Conservation (phyloP, 805 yeast species). For the Lachancea dasiensis region DNA sequence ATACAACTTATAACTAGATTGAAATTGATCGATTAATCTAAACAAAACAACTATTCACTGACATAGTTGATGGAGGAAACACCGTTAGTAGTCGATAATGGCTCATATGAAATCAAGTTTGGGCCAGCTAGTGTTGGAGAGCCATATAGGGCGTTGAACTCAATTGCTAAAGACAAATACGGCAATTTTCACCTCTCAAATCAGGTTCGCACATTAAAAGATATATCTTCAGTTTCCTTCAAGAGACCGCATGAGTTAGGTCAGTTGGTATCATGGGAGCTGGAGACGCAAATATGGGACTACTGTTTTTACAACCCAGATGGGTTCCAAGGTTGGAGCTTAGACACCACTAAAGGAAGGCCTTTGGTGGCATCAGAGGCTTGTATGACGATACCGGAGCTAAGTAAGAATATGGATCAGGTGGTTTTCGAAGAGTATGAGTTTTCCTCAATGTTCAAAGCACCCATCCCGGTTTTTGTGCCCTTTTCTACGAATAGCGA, state of each 20-base stretch:
- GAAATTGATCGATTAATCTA: no score
- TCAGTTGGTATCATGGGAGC: constrained; percentile 85
- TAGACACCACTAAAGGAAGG: constrained; percentile 40
- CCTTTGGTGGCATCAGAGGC: constrained; percentile 72
- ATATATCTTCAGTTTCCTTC: constrained; percentile 66
- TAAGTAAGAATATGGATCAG: constrained; percentile 83
- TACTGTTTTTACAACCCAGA: constrained; percentile 49
- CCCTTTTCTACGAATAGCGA: constrained; percentile 48
- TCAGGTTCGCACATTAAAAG: constrained; percentile 55
- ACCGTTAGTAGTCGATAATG: constrained; percentile 74
- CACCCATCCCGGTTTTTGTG: constrained; percentile 52
- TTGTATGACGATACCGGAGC: constrained; percentile 73
- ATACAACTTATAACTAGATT: no score
- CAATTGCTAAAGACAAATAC: constrained; percentile 69
- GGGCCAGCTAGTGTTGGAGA: constrained; percentile 40
- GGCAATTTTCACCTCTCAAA: constrained; percentile 70
- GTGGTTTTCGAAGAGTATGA: constrained; percentile 92
- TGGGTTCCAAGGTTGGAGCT: constrained; percentile 29
- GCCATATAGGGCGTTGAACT: constrained; percentile 57
- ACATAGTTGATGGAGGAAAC: constrained; percentile 16
- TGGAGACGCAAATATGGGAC: constrained; percentile 89
- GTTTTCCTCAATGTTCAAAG: constrained; percentile 61
- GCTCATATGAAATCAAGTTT: constrained; percentile 73
- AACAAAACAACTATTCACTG: not conserved
- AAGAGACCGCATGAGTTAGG: constrained; percentile 86